Percentiles rank a stretch among this genome's conserved stretches.
Evolutionary conservation across 768 basidiomycete genomes (phyloP).

Genomic region (Lentinula aciculospora): DNA sequence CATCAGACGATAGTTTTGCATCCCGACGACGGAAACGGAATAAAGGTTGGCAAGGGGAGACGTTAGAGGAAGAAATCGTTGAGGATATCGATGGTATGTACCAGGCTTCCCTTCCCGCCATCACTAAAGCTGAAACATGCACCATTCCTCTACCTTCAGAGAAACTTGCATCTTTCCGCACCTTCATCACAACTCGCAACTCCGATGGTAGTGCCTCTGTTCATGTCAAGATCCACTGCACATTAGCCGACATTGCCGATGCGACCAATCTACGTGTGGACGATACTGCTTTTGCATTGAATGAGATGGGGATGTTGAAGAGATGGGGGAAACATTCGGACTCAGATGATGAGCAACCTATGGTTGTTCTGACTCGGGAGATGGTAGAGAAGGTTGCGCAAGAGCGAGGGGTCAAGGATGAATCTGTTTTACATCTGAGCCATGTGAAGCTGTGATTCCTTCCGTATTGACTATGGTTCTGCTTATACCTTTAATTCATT

Average conservation of each 20-base stretch:
- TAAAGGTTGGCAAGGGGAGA: conserved; percentile 77
- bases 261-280: conserved; percentile 80
- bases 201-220: conserved; percentile 66
- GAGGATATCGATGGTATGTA: conserved; percentile 34
- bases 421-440: background rate
- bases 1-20: conserved; percentile 16
- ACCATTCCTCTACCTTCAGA: conserved; percentile 28
- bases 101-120: background rate
- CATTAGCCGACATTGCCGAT: conserved; percentile 70
- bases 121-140: background rate
- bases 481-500: no score
- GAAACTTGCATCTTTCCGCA: conserved; percentile 48
- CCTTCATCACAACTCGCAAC: conserved; percentile 51
- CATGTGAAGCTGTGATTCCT: background rate
- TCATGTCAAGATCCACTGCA: conserved; percentile 63
- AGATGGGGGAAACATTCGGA: conserved; percentile 22
- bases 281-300: conserved; percentile 84
- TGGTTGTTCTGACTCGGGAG: conserved; percentile 54
- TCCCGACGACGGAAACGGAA: conserved; percentile 42
- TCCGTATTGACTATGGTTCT: background rate
- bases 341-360: conserved; percentile 29
- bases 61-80: conserved; percentile 33
- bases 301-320: conserved; percentile 76
- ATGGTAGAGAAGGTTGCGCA: conserved; percentile 63
- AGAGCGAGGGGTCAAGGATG: conserved; percentile 59